Evolutionary conservation across 495 filamentous ascomycete species (phyloP).

Genomic region (Hypoxylon intermedium): DNA sequence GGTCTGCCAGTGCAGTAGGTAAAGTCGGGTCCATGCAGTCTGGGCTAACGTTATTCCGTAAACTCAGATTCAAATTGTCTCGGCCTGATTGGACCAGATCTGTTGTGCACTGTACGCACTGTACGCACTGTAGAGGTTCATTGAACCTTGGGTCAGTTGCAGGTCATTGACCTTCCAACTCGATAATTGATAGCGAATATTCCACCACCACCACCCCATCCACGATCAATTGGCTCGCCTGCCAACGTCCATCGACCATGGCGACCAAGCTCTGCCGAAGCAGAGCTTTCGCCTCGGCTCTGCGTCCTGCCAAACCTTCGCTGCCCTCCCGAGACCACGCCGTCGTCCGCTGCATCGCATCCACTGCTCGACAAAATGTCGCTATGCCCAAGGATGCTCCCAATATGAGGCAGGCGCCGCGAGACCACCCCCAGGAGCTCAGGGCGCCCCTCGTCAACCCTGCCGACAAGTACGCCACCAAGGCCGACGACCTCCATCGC

Average conservation of each 20-base stretch:
- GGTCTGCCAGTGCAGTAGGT: too few species aligned
- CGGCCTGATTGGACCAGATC: slow-evolving; percentile 21
- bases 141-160: slow-evolving; percentile 4
- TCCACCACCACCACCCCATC: slow-evolving; percentile 40
- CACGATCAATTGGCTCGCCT: slow-evolving; percentile 52
- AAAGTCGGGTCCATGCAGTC: too few species aligned
- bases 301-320: slow-evolving; percentile 60
- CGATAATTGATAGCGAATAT: slow-evolving; percentile 40
- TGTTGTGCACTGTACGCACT: slow-evolving; percentile 10
- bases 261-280: slow-evolving; percentile 71
- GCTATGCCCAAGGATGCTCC: slow-evolving; percentile 64
- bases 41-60: slow-evolving; percentile 34
- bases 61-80: slow-evolving; percentile 31
- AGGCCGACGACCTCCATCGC: slow-evolving; percentile 82
- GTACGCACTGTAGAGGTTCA: not conserved
- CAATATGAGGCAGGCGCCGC: slow-evolving; percentile 73
- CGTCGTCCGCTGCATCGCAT: slow-evolving; percentile 60
- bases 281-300: slow-evolving; percentile 66
- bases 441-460: slow-evolving; percentile 87
- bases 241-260: slow-evolving; percentile 59
- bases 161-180: slow-evolving; percentile 17
- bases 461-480: slow-evolving; percentile 85
- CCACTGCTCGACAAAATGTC: slow-evolving; percentile 60
- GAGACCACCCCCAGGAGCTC: slow-evolving; percentile 60
- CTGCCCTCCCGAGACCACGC: slow-evolving; percentile 32